These are phyloP conservation scores for Neofusicoccum sp. DNA, from an alignment of 2,329 filamentous ascomycete species.

Conservation along the genomic window DNA sequence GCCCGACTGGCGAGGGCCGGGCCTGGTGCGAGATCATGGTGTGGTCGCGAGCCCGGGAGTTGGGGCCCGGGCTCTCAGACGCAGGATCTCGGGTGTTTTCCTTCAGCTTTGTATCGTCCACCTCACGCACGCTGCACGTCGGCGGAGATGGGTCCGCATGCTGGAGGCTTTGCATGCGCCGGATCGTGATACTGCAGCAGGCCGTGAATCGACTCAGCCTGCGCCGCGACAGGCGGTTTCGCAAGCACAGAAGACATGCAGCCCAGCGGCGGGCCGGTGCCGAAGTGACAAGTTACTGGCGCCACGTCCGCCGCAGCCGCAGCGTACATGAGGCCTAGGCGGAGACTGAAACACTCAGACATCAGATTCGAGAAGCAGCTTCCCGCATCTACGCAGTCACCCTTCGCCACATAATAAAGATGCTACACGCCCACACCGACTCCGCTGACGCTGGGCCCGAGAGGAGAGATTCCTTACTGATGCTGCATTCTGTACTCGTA, in stretches of 20 bases:
- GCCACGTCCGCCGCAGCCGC: constrained; percentile 14
- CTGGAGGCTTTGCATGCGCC: constrained; percentile 1
- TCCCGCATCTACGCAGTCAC: constrained; percentile 14
- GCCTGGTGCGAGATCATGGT: neutral
- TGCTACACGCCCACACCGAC: constrained; percentile 15
- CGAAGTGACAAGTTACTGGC: constrained; percentile 15
- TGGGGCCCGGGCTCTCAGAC: neutral
- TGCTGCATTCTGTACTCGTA: constrained; percentile 17
- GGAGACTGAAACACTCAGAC: neutral
- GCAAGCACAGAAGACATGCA: constrained; percentile 16
- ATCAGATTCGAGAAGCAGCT: constrained; percentile 6
- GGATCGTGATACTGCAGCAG: constrained; percentile 15
- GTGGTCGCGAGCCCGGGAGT: neutral
- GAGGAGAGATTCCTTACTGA: constrained; percentile 12
- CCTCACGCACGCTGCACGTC: neutral
- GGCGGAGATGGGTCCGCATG: neutral
- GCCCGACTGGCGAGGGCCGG: too few relatives aligned
- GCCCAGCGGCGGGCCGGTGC: constrained; percentile 8
- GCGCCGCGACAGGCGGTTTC: neutral
- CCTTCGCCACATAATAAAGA: constrained; percentile 16
- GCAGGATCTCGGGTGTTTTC: constrained; percentile 17
- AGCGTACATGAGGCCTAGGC: constrained; percentile 1
- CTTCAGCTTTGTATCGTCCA: constrained; percentile 9
- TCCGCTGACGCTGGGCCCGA: neutral
- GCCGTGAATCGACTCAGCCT: constrained; percentile 1